Evolutionary conservation across 768 basidiomycete genomes (phyloP).

Genomic region (Butyriboletus loyo): DNA sequence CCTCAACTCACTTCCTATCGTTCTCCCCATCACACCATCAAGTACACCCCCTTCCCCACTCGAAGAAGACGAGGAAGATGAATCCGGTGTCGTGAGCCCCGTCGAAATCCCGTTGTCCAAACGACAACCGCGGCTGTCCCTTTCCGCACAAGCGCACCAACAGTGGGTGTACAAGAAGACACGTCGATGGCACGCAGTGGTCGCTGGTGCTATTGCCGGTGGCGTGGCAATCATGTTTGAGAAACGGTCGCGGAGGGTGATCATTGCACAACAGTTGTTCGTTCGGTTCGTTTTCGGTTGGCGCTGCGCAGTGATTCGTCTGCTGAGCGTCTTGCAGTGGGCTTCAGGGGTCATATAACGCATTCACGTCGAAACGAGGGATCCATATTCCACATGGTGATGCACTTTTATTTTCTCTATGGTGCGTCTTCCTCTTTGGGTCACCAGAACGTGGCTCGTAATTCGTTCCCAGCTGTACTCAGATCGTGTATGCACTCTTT

Average conservation of each 20-base stretch:
- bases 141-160: conserved; percentile 61
- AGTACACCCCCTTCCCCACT: conserved; percentile 25
- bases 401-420: conserved; percentile 73
- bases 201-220: conserved; percentile 77
- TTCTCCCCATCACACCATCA: conserved; percentile 46
- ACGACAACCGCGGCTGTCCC: conserved; percentile 53
- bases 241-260: conserved; percentile 56
- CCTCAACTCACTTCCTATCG: conserved; percentile 72
- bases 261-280: conserved; percentile 85
- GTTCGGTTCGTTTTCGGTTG: conserved; percentile 51
- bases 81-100: conserved; percentile 4
- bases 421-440: conserved; percentile 40
- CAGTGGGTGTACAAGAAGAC: conserved; percentile 64
- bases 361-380: conserved; percentile 62
- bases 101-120: conserved; percentile 19
- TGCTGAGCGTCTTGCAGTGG: conserved; percentile 48
- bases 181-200: conserved; percentile 71
- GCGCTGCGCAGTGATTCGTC: background rate
- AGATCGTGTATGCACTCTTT: conserved; percentile 81
- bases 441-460: background rate
- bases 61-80: conserved; percentile 31
- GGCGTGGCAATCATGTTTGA: conserved; percentile 75
- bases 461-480: conserved; percentile 56
- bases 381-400: conserved; percentile 80
- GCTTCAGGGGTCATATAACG: conserved; percentile 86